Evolutionary conservation across 2,329 filamentous ascomycete genomes (phyloP), one percentile per base, ranked within the genome.

Genomic region (Colletotrichum sp.): DNA sequence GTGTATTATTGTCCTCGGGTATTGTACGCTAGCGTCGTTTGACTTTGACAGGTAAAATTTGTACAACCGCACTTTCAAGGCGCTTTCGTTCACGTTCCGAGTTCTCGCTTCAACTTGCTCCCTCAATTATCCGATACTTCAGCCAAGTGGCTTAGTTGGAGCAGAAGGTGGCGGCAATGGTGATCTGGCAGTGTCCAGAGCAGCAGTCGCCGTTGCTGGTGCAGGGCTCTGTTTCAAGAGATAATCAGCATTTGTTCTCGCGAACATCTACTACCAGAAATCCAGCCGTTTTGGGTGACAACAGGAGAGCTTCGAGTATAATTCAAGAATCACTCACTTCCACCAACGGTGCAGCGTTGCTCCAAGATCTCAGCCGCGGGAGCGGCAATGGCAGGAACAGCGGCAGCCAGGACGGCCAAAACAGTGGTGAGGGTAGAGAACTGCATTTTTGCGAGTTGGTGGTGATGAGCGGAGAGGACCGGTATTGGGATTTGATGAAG

Each of bases 371-470:
- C 63, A 2, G 39, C 63, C 8, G 26, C 36, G 18, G 63, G 36
- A 21, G 36, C 39, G 12, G 63, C 63, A 21, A 66, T 21, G 8
- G 39, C 36, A 16, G 63, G 39, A 24, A n/a, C 16, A 32, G 85
- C 84, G 80, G 91, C n/a, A n/a, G 34, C 34, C 34, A 64, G 34
- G 21, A 64, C 91, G 24, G 90, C 90, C 77, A 91, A 89, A 84
- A 91, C 24, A 16, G 63, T 30, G 39, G 63, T 66, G 7, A 92
- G 5, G 90, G 90, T 28, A 90, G 90, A 2, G 87, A 86, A 7
- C 89, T 90, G 52, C 39, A 66, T 52, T 30, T 30, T 66, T 66
- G 63, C 28, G 24, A 10, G 3, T 49, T 66, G 63, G 18, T 15
- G 21, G 24, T 9, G 21, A 18, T 21, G 63, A 39, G 8, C 15